Base-by-base conservation (phyloP, 768 basidiomycete species). In the Crassisporium funariophilum region DNA sequence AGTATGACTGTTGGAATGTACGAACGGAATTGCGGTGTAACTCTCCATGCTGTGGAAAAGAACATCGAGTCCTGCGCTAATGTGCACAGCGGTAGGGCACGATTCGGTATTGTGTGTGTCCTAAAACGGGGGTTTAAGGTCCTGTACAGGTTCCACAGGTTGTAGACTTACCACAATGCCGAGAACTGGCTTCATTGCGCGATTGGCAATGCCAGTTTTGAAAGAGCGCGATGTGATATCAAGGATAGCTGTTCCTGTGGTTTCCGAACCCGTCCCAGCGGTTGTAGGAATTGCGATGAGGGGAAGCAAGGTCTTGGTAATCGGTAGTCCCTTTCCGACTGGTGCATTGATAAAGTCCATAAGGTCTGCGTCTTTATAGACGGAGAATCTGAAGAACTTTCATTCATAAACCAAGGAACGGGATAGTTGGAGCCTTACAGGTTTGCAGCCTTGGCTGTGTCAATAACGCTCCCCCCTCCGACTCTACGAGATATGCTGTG, bases 301-400 rank as follows among this genome's bases (percentile, higher is more conserved):
- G 11, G 95, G 95, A 6, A 82, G 72, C 17, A 98, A 73, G 13
- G 74, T 70, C 61, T 88, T 72, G 2, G 78, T 71, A 52, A 98
- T 86, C 2, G 95, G 91, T 29, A 86, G 75, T 4, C 95, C 95
- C 67, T 92, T 94, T 34, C 95, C 95, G 43, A 98, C 75, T 0
- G 95, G 95, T 1, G 95, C 94, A 61, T 98, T 98, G 67, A 98
- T 90, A 65, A 95, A 98, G 64, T 98, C 95, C 72, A 94, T 88
- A 8, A 98, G 72, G 60, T 97, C 91, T 1, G 90, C 81, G 53
- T 98, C 91, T 55, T 87, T 87, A 75, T 98, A 98, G 9, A 91
- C 90, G 0, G 88, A 78, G 66, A 94, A 95, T 48, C 89, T 91
- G 50, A 31, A 62, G 15, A 10, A 47, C 42, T 44, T 17, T 35